Evolutionary conservation across 225 moss, liverwort and hornwort species (phyloP).

Genomic region (Rhytidiadelphus loreus): DNA sequence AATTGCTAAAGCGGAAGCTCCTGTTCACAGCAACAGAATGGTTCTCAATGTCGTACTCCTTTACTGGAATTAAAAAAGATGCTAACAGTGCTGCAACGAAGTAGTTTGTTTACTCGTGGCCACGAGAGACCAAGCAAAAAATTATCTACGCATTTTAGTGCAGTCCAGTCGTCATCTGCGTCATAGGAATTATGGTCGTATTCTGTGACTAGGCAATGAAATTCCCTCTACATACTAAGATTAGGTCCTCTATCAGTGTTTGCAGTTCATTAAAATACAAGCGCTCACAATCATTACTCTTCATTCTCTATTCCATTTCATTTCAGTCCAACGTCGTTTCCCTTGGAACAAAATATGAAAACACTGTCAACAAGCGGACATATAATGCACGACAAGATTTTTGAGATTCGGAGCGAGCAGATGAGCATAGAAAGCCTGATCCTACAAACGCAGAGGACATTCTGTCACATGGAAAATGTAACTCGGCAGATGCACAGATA

Average conservation of each 20-base stretch:
- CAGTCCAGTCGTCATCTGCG: not conserved
- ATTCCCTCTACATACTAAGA: not conserved
- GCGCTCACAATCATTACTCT: not conserved
- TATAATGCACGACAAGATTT: not conserved
- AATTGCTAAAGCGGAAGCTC: conserved; percentile 67
- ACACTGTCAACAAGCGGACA: not conserved
- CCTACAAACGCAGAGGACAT: not conserved
- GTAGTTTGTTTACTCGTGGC: not conserved
- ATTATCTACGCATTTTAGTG: not conserved
- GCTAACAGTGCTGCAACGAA: not conserved
- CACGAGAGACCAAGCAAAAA: not conserved
- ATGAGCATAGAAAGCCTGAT: not conserved
- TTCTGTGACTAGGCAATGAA: not conserved
- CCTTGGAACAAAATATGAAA: not conserved
- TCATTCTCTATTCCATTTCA: not conserved
- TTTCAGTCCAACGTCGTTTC: not conserved
- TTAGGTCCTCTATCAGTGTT: not conserved
- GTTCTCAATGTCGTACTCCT: not conserved
- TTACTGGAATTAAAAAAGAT: not conserved
- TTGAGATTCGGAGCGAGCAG: not conserved
- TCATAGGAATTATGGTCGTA: not conserved
- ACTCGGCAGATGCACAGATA: not conserved
- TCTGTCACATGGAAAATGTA: not conserved
- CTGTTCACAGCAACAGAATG: conserved; percentile 22
- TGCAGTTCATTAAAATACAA: not conserved